Conservation (phyloP, 2,329 filamentous ascomycete species). For the Diplocarpon mali region DNA sequence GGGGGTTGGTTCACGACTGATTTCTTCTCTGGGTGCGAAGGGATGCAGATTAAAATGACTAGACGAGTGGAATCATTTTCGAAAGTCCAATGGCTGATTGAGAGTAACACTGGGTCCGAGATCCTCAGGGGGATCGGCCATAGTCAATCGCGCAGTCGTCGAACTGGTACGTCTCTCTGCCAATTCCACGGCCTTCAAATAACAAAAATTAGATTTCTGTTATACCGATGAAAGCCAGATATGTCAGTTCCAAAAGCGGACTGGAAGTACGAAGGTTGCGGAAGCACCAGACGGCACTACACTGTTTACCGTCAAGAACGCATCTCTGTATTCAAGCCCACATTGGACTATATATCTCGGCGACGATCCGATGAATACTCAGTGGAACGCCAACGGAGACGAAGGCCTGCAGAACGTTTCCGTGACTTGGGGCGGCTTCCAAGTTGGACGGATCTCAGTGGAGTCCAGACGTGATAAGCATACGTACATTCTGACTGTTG, state of each 20-base stretch:
- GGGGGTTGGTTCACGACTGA: slow-evolving; percentile 3
- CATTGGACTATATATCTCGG: slow-evolving; percentile 9
- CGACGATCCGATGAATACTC: neutral
- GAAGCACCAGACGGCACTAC: slow-evolving; percentile 4
- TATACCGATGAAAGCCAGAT: slow-evolving; percentile 8
- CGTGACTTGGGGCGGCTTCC: slow-evolving; percentile 10
- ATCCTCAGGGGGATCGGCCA: slow-evolving; percentile 5
- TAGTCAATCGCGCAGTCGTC: slow-evolving; percentile 8
- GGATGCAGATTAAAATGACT: slow-evolving; percentile 11
- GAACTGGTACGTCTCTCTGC: slow-evolving; percentile 4
- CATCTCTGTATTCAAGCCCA: slow-evolving; percentile 4
- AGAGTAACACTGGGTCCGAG: neutral
- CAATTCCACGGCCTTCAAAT: neutral
- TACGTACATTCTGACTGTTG: slow-evolving; percentile 12
- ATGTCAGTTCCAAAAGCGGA: slow-evolving; percentile 10
- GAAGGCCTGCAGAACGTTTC: slow-evolving; percentile 3
- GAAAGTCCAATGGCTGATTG: slow-evolving; percentile 11
- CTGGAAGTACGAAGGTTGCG: slow-evolving; percentile 10
- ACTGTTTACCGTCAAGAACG: slow-evolving; percentile 9
- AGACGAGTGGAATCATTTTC: slow-evolving; percentile 6
- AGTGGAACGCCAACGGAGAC: slow-evolving; percentile 12
- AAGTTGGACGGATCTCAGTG: slow-evolving; percentile 10
- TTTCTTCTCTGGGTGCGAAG: slow-evolving; percentile 5
- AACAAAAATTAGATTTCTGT: slow-evolving; percentile 3
- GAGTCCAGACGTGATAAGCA: slow-evolving; percentile 8